phyloP scores from a whole-genome alignment of 192 early-diverging fungal species.

The Phycomyces nitens region DNA sequence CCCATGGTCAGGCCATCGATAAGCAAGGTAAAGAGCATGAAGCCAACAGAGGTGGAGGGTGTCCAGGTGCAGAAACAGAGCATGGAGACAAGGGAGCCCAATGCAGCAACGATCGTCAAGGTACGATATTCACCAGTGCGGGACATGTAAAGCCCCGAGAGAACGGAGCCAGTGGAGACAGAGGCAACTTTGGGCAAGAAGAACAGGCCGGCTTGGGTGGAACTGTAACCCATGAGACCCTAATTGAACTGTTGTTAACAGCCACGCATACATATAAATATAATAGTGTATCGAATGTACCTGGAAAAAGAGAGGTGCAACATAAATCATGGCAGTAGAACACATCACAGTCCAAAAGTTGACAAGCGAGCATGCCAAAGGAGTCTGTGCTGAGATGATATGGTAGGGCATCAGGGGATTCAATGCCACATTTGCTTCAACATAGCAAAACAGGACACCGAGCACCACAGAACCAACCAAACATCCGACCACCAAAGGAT shows the following conservation, averaged over 20 bases:
- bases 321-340: slow-evolving; percentile 31
- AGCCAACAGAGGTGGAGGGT: slow-evolving; percentile 43
- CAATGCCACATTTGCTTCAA: slow-evolving; percentile 57
- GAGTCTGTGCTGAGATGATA: slow-evolving; percentile 49
- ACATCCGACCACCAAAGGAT: slow-evolving; percentile 41
- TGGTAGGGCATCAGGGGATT: slow-evolving; percentile 65
- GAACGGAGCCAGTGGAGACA: slow-evolving; percentile 25
- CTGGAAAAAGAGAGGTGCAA: slow-evolving; percentile 40
- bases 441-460: slow-evolving; percentile 36
- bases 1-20: slow-evolving; percentile 53
- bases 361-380: slow-evolving; percentile 28
- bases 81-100: slow-evolving; percentile 53
- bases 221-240: slow-evolving; percentile 22
- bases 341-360: slow-evolving; percentile 50
- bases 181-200: slow-evolving; percentile 29
- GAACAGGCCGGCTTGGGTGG: slow-evolving; percentile 28
- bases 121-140: slow-evolving; percentile 30
- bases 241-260: no score
- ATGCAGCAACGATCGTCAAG: slow-evolving; percentile 40
- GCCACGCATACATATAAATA: no score
- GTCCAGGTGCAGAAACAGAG: slow-evolving; percentile 54
- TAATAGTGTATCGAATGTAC: background rate
- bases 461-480: slow-evolving; percentile 36
- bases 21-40: slow-evolving; percentile 45
- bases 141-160: slow-evolving; percentile 33